Conservation (phyloP, 2,329 filamentous ascomycete species). For the Gnomoniopsis smithogilvyi region DNA sequence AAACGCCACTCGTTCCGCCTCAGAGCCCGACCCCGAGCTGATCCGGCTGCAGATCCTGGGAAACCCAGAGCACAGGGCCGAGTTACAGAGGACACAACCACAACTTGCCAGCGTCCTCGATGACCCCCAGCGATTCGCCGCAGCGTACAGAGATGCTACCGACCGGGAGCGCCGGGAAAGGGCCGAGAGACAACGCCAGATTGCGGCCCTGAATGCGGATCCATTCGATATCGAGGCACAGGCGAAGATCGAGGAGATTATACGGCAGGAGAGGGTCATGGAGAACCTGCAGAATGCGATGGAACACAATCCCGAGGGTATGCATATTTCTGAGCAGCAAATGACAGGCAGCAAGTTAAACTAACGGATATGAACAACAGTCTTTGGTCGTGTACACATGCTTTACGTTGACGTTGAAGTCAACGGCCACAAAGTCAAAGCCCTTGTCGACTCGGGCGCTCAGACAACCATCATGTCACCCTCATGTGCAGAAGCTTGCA, state of each 20-base stretch:
- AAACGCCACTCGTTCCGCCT: constrained; percentile 23
- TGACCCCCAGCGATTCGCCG: constrained; percentile 71
- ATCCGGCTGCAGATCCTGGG: constrained; percentile 80
- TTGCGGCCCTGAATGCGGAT: constrained; percentile 84
- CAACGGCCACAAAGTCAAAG: constrained; percentile 88
- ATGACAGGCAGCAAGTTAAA: background rate
- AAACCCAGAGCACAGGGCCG: constrained; percentile 65
- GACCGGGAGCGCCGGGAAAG: constrained; percentile 70
- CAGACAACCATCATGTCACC: constrained; percentile 99
- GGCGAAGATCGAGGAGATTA: constrained; percentile 92
- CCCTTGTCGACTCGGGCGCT: constrained; percentile 93
- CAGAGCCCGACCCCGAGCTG: constrained; percentile 69
- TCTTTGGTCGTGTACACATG: constrained; percentile 93
- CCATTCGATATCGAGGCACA: constrained; percentile 94
- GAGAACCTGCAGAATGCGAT: constrained; percentile 96
- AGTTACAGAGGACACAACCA: constrained; percentile 70
- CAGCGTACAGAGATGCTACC: constrained; percentile 65
- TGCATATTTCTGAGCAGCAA: constrained; percentile 21
- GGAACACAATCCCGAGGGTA: constrained; percentile 96
- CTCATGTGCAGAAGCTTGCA: constrained; percentile 82
- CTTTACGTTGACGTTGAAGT: constrained; percentile 95
- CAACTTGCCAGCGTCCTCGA: constrained; percentile 74
- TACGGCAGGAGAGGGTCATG: constrained; percentile 88
- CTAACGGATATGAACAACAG: constrained; percentile 41
- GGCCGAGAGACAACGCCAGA: constrained; percentile 75